Conservation (phyloP, 306 rosid species). For the Quillaja saponaria region DNA sequence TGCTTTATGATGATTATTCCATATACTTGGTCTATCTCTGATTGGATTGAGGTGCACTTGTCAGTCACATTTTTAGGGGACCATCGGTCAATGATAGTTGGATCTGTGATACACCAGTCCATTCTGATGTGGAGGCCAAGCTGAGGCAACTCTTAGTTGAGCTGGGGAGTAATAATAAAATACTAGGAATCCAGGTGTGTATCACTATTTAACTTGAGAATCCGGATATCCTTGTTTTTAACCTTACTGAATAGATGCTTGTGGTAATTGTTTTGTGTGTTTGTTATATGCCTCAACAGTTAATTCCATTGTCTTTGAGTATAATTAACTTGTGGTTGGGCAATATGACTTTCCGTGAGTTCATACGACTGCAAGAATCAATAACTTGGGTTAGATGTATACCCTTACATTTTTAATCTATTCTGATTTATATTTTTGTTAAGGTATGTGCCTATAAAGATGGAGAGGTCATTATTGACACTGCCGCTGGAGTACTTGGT, state of each 20-base stretch:
- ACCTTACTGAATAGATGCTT: too few relatives aligned
- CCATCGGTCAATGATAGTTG: conserved; percentile 73
- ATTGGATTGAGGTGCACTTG: conserved; percentile 37
- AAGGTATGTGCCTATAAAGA: conserved; percentile 99
- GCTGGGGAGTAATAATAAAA: conserved; percentile 72
- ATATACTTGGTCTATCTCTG: conserved; percentile 38
- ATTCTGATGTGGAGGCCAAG: conserved; percentile 80
- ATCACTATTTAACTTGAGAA: conserved; percentile 4
- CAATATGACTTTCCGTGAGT: not conserved
- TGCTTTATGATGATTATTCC: conserved; percentile 12
- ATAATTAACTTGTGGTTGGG: not conserved
- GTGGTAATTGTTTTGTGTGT: too few relatives aligned
- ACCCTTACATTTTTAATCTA: not conserved
- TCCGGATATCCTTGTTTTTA: not conserved
- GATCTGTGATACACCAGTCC: conserved; percentile 77
- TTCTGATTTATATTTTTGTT: conserved; percentile 29
- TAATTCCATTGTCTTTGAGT: too few relatives aligned
- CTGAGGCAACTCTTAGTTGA: conserved; percentile 74
- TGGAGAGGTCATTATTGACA: conserved; percentile 91
- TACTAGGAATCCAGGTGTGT: conserved; percentile 94
- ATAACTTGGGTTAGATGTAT: too few relatives aligned
- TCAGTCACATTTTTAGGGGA: conserved; percentile 70
- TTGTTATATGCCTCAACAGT: not conserved
- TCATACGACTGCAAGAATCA: conserved; percentile 17
- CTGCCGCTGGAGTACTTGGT: conserved; percentile 98